A percentile compares a stretch with the other conserved stretches of the same genome.
phyloP scores from a whole-genome alignment of 441 rosid genomes.

The Isatis lusitanica region DNA sequence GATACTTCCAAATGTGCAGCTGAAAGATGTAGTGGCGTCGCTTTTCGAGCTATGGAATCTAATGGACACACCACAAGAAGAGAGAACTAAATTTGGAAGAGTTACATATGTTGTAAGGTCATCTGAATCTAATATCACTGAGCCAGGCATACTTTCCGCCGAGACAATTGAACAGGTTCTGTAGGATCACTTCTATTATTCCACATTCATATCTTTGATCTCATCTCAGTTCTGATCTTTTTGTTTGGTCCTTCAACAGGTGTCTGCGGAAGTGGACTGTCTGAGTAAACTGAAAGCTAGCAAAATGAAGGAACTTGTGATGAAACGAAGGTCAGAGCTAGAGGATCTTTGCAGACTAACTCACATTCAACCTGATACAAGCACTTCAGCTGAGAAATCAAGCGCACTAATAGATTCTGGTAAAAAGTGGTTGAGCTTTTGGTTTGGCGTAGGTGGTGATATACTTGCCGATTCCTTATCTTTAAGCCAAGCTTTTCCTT shows the following conservation, averaged over 20 bases:
- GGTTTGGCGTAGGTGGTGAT: neutral
- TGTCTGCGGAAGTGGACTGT: conserved; percentile 69
- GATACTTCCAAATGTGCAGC: conserved; percentile 47
- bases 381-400: conserved; percentile 73
- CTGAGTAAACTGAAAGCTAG: conserved; percentile 60
- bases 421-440: conserved; percentile 20
- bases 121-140: conserved; percentile 66
- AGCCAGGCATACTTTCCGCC: conserved; percentile 66
- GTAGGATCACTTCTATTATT: neutral
- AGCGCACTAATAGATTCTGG: conserved; percentile 75
- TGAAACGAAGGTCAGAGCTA: conserved; percentile 66
- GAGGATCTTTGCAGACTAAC: conserved; percentile 58
- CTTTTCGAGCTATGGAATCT: conserved; percentile 89
- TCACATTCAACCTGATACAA: conserved; percentile 63
- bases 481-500: neutral
- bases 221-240: neutral
- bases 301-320: conserved; percentile 74
- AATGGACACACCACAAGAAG: conserved; percentile 88
- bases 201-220: neutral
- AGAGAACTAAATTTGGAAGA: conserved; percentile 57
- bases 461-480: neutral
- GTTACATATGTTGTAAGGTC: conserved; percentile 55
- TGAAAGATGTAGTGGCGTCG: conserved; percentile 62
- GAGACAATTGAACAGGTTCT: conserved; percentile 47
- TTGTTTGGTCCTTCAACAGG: conserved; percentile 46